Conservation (phyloP, 768 basidiomycete genomes). For the Amanita subjunquillea region DNA sequence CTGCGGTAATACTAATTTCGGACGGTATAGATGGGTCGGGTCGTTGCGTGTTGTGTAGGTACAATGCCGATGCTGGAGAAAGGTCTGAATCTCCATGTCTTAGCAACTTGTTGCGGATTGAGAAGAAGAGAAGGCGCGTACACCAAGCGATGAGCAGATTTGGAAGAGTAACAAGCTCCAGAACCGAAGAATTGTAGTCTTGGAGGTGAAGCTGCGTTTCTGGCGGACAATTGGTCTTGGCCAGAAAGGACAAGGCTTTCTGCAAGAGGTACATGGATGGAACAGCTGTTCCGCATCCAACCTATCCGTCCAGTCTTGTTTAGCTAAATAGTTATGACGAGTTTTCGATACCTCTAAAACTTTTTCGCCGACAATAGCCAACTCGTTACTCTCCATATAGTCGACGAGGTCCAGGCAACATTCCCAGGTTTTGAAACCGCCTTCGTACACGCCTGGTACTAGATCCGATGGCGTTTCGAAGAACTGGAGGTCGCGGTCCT, state of each 20-base stretch:
- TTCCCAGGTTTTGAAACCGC: slow-evolving; percentile 97
- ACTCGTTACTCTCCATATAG: slow-evolving; percentile 30
- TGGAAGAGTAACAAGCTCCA: slow-evolving; percentile 70
- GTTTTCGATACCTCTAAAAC: slow-evolving; percentile 59
- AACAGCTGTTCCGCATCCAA: slow-evolving; percentile 90
- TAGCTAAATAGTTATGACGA: neutral
- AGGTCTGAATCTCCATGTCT: slow-evolving; percentile 32
- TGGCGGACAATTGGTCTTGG: slow-evolving; percentile 2
- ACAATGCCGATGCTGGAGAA: slow-evolving; percentile 44
- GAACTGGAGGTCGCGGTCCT: slow-evolving; percentile 42
- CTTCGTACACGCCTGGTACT: slow-evolving; percentile 88
- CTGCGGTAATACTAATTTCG: slow-evolving; percentile 56
- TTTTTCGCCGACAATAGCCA: slow-evolving; percentile 30
- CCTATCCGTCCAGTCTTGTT: slow-evolving; percentile 27
- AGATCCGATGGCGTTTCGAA: slow-evolving; percentile 84
- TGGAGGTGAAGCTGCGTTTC: slow-evolving; percentile 67
- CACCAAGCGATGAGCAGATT: slow-evolving; percentile 79
- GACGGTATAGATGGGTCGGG: slow-evolving; percentile 28
- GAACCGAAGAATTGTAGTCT: slow-evolving; percentile 82
- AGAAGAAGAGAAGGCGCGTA: slow-evolving; percentile 25
- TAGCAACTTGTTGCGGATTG: neutral
- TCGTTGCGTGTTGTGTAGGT: slow-evolving; percentile 19
- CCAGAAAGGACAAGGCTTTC: slow-evolving; percentile 35
- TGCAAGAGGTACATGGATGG: slow-evolving; percentile 71
- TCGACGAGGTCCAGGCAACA: slow-evolving; percentile 82